Percentiles rank a stretch among this genome's conserved stretches.
phyloP scores from a whole-genome alignment of 2,329 filamentous ascomycete genomes.

The Westerdykella ornata region DNA sequence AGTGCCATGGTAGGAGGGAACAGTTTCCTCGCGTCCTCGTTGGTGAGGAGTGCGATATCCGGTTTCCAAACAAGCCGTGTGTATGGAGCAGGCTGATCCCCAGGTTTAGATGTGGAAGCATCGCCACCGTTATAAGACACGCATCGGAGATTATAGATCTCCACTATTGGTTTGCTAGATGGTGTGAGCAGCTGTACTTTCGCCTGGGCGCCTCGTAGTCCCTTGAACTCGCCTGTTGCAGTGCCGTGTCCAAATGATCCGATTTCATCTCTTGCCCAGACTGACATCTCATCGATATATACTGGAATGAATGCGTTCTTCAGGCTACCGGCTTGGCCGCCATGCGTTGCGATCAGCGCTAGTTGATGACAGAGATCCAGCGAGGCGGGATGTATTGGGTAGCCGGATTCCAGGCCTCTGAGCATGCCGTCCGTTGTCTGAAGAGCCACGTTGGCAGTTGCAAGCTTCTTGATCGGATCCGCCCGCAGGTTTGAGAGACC shows the following conservation, averaged over 20 bases:
- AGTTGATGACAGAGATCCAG: constrained; percentile 31
- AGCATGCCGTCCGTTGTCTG: constrained; percentile 7
- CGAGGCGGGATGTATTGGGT: constrained; percentile 30
- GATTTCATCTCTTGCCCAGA: constrained; percentile 4
- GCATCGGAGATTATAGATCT: constrained; percentile 7
- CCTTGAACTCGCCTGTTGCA: constrained; percentile 5
- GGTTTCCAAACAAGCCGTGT: constrained; percentile 17
- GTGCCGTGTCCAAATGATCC: constrained; percentile 3
- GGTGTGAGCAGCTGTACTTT: constrained; percentile 2
- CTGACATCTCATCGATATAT: constrained; percentile 14
- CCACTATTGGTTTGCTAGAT: constrained; percentile 5
- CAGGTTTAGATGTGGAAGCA: background rate
- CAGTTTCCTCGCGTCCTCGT: constrained; percentile 3
- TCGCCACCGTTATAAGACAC: constrained; percentile 1
- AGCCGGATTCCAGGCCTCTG: constrained; percentile 19
- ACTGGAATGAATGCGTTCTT: constrained; percentile 11
- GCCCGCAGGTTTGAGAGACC: constrained; percentile 7
- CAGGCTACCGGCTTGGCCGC: constrained; percentile 8
- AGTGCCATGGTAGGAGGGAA: constrained; percentile 1
- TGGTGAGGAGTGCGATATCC: constrained; percentile 7
- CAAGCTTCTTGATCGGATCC: constrained; percentile 3
- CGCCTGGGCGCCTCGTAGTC: constrained; percentile 7
- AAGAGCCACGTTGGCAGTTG: constrained; percentile 9
- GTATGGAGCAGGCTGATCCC: constrained; percentile 5
- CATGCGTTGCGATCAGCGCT: constrained; percentile 11